Conservation (phyloP, 1,139 yeast genomes). For the Kluyveromyces marxianus region DNA sequence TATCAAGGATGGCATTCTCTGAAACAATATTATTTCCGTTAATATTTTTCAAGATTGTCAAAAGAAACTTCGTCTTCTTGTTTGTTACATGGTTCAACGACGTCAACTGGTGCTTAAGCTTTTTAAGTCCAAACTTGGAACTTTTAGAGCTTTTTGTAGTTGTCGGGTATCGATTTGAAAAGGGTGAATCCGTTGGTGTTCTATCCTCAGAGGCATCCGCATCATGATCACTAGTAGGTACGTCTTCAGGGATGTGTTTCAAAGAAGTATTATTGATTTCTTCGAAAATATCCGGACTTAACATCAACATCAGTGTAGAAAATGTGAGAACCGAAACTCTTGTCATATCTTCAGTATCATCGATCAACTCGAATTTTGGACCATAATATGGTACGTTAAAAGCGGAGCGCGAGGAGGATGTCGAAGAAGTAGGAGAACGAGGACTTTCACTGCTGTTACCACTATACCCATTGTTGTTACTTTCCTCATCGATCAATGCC, state of each 20-base stretch:
- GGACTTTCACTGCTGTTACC: not conserved
- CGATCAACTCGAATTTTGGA: constrained; percentile 10
- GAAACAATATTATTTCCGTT: constrained; percentile 21
- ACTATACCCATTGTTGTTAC: not conserved
- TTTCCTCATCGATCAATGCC: not conserved
- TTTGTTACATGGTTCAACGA: constrained; percentile 5
- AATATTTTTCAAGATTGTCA: constrained; percentile 22
- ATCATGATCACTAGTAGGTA: constrained; percentile 4
- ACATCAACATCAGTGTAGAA: constrained; percentile 18
- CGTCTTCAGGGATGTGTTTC: constrained; percentile 19
- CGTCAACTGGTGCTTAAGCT: not conserved
- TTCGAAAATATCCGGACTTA: constrained; percentile 22
- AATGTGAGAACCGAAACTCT: constrained; percentile 23
- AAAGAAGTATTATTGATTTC: constrained; percentile 22
- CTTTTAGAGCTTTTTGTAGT: constrained; percentile 4
- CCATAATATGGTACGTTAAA: constrained; percentile 3
- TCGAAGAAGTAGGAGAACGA: not conserved
- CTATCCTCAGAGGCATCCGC: constrained; percentile 4
- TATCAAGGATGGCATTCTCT: constrained; percentile 23
- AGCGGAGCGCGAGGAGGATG: not conserved
- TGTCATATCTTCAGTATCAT: constrained; percentile 22
- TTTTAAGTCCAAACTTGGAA: constrained; percentile 4
- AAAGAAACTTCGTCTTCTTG: constrained; percentile 20
- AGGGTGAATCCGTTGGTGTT: not conserved
- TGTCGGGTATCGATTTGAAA: not conserved